Evolutionary conservation across 805 yeast species (phyloP).

Genomic region (Saccharomyces cerevisiae): DNA sequence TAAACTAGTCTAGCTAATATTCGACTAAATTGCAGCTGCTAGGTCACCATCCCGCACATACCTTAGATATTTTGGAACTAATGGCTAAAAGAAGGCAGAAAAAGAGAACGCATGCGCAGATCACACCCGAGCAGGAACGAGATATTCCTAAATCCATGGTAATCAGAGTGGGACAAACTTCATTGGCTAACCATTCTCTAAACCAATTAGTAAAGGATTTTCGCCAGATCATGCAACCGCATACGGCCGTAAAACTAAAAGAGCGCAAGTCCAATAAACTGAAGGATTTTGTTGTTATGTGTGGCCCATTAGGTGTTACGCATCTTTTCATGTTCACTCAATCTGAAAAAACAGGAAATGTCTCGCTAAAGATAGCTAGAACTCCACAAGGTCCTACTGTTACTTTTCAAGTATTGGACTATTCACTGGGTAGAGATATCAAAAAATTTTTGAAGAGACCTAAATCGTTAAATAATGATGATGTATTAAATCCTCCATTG

Average conservation of each 20-base stretch:
- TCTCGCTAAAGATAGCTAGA: conserved; percentile 74
- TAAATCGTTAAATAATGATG: conserved; percentile 64
- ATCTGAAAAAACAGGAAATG: conserved; percentile 64
- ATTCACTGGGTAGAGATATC: conserved; percentile 78
- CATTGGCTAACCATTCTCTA: conserved; percentile 60
- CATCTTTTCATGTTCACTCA: conserved; percentile 85
- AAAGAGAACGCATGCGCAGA: conserved; percentile 76
- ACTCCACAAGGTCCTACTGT: conserved; percentile 94
- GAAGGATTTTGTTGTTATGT: conserved; percentile 95
- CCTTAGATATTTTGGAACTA: conserved; percentile 1
- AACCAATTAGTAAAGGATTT: conserved; percentile 81
- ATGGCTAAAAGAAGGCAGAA: conserved; percentile 60
- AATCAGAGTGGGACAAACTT: conserved; percentile 59
- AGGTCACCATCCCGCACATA: not conserved
- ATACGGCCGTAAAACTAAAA: conserved; percentile 80
- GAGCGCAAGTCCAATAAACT: conserved; percentile 83
- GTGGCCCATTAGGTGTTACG: conserved; percentile 90
- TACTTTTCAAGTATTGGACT: conserved; percentile 68
- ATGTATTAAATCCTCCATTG: conserved; percentile 73
- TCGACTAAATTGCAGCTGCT: not conserved
- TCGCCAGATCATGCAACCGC: conserved; percentile 89
- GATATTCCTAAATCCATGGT: conserved; percentile 92
- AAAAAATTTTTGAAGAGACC: conserved; percentile 63
- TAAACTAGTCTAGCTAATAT: not conserved
- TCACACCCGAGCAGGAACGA: conserved; percentile 55